Percentiles rank a stretch among this genome's conserved stretches.
These are phyloP conservation scores for Phytophthora macrochlamydospora DNA, from an alignment of 352 stramenopile species.

Conservation along the genomic window DNA sequence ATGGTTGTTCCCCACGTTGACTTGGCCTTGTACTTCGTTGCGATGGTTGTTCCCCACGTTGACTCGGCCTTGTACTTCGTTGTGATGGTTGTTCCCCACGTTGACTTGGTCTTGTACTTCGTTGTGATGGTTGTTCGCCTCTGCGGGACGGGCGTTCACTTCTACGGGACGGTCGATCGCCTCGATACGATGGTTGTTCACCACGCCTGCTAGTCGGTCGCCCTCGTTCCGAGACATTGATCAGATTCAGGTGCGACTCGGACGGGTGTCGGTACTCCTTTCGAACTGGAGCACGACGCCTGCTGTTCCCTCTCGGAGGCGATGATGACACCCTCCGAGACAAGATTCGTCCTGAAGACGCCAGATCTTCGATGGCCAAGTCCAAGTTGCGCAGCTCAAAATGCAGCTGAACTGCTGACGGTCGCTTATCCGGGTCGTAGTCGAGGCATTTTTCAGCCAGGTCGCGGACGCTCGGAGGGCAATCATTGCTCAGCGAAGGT, in stretches of 20 bases:
- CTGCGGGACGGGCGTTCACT: neutral
- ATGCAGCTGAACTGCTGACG: slow-evolving; percentile 68
- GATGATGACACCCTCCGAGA: slow-evolving; percentile 11
- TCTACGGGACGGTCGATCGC: neutral
- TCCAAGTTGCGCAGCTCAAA: slow-evolving; percentile 60
- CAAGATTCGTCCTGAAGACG: slow-evolving; percentile 11
- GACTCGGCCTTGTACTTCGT: neutral
- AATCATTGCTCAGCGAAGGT: slow-evolving; percentile 49
- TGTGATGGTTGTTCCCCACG: neutral
- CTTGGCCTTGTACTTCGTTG: neutral
- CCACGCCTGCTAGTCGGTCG: slow-evolving; percentile 3
- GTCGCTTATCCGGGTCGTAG: slow-evolving; percentile 46
- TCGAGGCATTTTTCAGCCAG: slow-evolving; percentile 59
- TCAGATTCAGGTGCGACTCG: slow-evolving; percentile 17
- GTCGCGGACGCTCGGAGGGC: slow-evolving; percentile 45
- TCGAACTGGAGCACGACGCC: slow-evolving; percentile 1
- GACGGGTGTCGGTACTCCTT: slow-evolving; percentile 9
- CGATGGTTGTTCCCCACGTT: neutral
- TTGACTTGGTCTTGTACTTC: neutral
- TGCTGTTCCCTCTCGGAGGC: slow-evolving; percentile 11
- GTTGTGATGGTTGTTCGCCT: neutral
- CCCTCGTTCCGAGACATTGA: slow-evolving; percentile 3
- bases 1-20: neutral
- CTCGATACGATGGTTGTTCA: neutral
- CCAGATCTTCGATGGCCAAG: slow-evolving; percentile 24